Base-by-base conservation (phyloP, 257 asterid genomes). In the Pogostemon cablin region DNA sequence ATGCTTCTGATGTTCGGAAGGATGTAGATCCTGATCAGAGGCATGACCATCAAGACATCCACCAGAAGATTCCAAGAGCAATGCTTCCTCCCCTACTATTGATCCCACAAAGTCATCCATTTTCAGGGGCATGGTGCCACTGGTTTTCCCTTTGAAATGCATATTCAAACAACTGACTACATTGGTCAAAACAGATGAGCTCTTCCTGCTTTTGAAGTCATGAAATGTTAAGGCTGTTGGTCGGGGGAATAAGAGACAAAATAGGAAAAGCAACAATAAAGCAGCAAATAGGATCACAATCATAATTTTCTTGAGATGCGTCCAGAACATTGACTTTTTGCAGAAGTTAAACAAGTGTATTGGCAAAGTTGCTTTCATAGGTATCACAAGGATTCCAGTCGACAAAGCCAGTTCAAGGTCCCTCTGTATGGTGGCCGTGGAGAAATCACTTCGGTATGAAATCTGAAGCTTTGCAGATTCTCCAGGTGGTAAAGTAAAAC, bases 341-440 rank as follows among this genome's bases (percentile, higher is more conserved):
- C 97, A 95, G 70, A 83, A 81, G 75, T 81, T 76, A 35, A 87
- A 72, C 85, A 85, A 72, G 80, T 67, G 67, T 53, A 76, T 63
- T 10, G 99, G 90, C 56, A 86, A 58, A 77, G 87, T 87, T 12
- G 88, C 96, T 84, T 84, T 86, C 98, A 93, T 87, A 34, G 97
- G 99, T 76, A 95, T 81, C 78, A 91, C 92, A 68, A 86, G 75
- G 67, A 85, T 81, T 53, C 96, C 96, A 57, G 84, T 74, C 10
- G 90, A 73, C 74, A 87, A 81, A 69, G 73, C 78, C 78, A 89
- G 82, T 59, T 86, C 90, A 68, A 89, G 93, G 76, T 91, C 96
- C 81, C 99, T 82, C 62, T 82, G 90, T 47, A 89, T 47, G 12
- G 87, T 85, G 46, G 90, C 84, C 20, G 81, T 73, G 12, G 90